Base-by-base conservation (phyloP, 768 basidiomycete genomes). In the Lepiota venenata region DNA sequence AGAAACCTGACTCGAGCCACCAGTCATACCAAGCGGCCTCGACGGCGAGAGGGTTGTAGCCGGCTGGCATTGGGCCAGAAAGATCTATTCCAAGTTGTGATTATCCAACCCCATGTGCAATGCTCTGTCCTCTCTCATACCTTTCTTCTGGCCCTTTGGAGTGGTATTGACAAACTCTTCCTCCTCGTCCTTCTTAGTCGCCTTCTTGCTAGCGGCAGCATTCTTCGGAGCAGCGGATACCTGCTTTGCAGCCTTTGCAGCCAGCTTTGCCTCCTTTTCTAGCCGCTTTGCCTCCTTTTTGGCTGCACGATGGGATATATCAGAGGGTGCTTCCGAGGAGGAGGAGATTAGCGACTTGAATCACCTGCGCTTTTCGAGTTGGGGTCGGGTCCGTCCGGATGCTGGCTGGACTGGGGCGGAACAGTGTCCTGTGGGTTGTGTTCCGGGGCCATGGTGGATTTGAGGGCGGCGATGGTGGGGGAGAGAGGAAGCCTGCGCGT, bases 1-100 rank as follows among this genome's bases (percentile, higher is more conserved):
- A 97, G 76, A 87, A 96, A 3, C 93, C 95, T 63, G 93, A 80
- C 2, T 83, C 80, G 36, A 84, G 76, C 96, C 96, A 98, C 97
- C 97, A 98, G 62, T 96, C 93, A 62, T 98, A 98, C 93, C 97
- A 98, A 2, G 93, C 87, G 0, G 94, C 78, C 66, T 98, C 96
- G 55, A 98, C 89, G 32, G 91, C 90, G 59, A 91, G 87, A 7
- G 97, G 96, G 68, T 98, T 94, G 73, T 98, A 99, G 3, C 90
- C 91, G n/a, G 81, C 77, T 1, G 90, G 81, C 90, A 99, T 96
- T 2, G 92, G 86, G 56, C 84, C 77, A 1, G 89, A 80, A 52
- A 97, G 75, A 71, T 98, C 96, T 96, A 52, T 15, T 2, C 56
- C 27, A 18, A 21, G 42, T 55, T 39, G 55, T 48, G 12, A 58